Evolutionary conservation across 352 stramenopile genomes (phyloP), one percentile per base, ranked within the genome.

Genomic region (Globisporangium mamillatum): DNA sequence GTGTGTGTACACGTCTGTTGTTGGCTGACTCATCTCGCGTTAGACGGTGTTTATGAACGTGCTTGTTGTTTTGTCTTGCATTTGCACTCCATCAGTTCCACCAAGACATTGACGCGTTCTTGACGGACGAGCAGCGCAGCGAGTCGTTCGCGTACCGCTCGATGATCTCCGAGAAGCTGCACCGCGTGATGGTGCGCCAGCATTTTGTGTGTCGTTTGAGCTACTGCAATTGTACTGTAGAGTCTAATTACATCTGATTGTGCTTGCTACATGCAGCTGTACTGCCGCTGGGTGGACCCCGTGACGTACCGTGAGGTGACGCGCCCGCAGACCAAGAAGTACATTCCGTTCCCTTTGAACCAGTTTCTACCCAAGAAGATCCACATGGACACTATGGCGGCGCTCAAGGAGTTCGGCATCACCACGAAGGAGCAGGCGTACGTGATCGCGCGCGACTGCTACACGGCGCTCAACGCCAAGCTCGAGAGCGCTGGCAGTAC

Each of bases 341-440:
- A 88, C 46, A 84, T 96, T 44, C 86, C 88, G 20, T 96, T 96
- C 69, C 88, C 88, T 29, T 64, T 96, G 20, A 94, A 86, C 72
- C 85, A 91, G 58, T 81, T 93, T 25, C 38, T 96, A 48, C 88
- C 88, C 7, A 96, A 94, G 76, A 92, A 93, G 70, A 90, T 96
- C 68, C 88, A 94, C 66, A 54, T 90, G 38, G 79, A 90, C 52
- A 83, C 73, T 7, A 93, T 86, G 74, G 76, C 81, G 36, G 75
- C 76, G 54, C 75, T 93, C 59, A 77, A 82, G 24, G 27, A 75
- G 41, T 79, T 78, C 59, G 86, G 86, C 7, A 80, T 94, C 52
- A 69, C 68, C 24, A 86, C 85, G 12, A 92, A 94, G 61, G 88
- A 96, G 60, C 69, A 77, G 63, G 86, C 84, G 16, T 96, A 92